Evolutionary conservation across 306 rosid genomes (phyloP), one percentile per base, ranked within the genome.

Genomic region (Castanea sativa): DNA sequence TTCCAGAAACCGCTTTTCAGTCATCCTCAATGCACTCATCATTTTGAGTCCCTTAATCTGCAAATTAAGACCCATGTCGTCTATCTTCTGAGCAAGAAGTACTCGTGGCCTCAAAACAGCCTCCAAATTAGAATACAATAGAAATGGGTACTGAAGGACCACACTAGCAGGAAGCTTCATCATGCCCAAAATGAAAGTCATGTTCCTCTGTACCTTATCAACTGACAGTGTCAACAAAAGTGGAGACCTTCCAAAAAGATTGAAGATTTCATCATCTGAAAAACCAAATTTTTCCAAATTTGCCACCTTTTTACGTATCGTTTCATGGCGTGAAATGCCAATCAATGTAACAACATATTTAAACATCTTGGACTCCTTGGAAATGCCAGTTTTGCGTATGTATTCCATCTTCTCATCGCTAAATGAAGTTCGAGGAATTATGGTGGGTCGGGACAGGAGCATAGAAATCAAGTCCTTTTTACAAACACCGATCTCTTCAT

Each of bases 161-260:
- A 64, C 74, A 55, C 80, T 85, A 41, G 45, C 45, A 2, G 45
- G 45, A 41, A 41, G 45, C 45, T 41, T 41, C 45, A 41, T 41
- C 45, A 41, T 41, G 45, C 45, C 45, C 45, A 41, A 41, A 41
- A 41, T 41, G 45, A 41, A 41, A 41, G 45, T 88, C 97, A 94
- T 90, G 76, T 89, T 89, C 92, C 98, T 94, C 82, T 89, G 94
- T 86, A 94, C 92, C 84, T 94, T 94, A 21, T 92, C 92, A 2
- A 84, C 83, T 2, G 97, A 94, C 29, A 94, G 74, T 38, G 96
- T 89, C 86, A 94, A 60, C 35, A 83, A 14, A 78, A 80, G 58
- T 21, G 97, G 96, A 55, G 85, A 74, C 75, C 76, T 83, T 33
- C 93, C 91, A 20, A 92, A 20, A 72, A 89, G 76, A 10, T 65